phyloP scores from a whole-genome alignment of 2,329 filamentous ascomycete species.

The Diaporthe longicolla region DNA sequence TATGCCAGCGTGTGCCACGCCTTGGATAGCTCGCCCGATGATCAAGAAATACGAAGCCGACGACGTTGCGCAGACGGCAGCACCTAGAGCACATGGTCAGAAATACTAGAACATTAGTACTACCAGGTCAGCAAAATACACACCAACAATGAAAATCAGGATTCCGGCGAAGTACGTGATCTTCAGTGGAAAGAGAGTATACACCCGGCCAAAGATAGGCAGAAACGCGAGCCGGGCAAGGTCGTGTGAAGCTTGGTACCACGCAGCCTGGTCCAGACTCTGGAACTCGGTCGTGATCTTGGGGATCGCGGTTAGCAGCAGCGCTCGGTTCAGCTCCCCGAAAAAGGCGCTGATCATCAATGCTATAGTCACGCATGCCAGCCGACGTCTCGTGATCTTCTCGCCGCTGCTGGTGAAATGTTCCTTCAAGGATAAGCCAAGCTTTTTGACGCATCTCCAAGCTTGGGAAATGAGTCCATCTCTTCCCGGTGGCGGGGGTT shows the following conservation, averaged over 20 bases:
- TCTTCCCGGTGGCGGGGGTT: too few species aligned
- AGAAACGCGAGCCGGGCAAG: constrained; percentile 12
- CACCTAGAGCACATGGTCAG: background rate
- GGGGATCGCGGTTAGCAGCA: constrained; percentile 30
- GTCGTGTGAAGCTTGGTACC: constrained; percentile 28
- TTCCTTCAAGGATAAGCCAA: background rate
- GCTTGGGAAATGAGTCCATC: background rate
- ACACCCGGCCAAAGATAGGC: background rate
- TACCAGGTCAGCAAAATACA: background rate
- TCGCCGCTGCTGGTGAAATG: constrained; percentile 1
- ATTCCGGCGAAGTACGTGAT: background rate
- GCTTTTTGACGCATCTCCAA: background rate
- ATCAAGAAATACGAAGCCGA: background rate
- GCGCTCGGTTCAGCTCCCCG: background rate
- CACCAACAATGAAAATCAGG: background rate
- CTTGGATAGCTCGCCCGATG: constrained; percentile 12
- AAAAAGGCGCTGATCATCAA: background rate
- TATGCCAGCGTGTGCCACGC: background rate
- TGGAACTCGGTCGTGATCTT: constrained; percentile 37
- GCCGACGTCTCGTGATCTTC: background rate
- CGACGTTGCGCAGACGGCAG: background rate
- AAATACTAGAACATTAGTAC: accelerated
- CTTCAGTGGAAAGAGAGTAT: background rate
- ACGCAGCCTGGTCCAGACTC: constrained; percentile 26
- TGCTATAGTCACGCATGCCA: background rate